phyloP scores from a whole-genome alignment of 1,284 basidiomycete genomes.

The Microbotryum scabiosae region DNA sequence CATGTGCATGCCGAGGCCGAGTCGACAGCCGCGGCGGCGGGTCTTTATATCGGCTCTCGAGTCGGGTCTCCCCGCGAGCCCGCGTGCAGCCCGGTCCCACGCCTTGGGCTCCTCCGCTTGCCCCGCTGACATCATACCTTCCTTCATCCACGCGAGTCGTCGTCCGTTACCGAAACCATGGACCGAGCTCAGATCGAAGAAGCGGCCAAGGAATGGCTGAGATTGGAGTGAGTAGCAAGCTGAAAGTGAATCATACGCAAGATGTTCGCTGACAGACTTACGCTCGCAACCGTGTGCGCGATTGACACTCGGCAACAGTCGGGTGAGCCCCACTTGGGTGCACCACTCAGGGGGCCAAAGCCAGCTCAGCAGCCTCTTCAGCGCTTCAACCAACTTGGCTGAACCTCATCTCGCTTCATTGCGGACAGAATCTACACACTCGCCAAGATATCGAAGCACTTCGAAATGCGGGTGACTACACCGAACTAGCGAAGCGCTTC shows the following conservation, averaged over 20 bases:
- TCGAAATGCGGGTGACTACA: conserved; percentile 44
- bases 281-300: background rate
- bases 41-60: no score
- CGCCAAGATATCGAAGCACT: conserved; percentile 51
- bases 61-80: no score
- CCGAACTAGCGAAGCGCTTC: conserved; percentile 53
- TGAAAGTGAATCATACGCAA: no score
- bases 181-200: background rate
- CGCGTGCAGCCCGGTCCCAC: no score
- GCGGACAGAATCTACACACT: conserved; percentile 50
- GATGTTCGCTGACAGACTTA: background rate
- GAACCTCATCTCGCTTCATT: background rate
- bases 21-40: no score
- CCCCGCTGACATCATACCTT: no score
- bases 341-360: background rate
- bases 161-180: no score
- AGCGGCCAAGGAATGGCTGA: conserved; percentile 18
- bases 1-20: no score
- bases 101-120: no score
- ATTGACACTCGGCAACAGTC: background rate
- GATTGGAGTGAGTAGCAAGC: conserved; percentile 17
- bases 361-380: background rate
- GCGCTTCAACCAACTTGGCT: background rate
- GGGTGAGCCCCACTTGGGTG: background rate
- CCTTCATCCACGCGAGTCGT: no score